These are phyloP conservation scores for Sphenostylis stenocarpa DNA, from an alignment of 306 rosid genomes.

Conservation along the genomic window DNA sequence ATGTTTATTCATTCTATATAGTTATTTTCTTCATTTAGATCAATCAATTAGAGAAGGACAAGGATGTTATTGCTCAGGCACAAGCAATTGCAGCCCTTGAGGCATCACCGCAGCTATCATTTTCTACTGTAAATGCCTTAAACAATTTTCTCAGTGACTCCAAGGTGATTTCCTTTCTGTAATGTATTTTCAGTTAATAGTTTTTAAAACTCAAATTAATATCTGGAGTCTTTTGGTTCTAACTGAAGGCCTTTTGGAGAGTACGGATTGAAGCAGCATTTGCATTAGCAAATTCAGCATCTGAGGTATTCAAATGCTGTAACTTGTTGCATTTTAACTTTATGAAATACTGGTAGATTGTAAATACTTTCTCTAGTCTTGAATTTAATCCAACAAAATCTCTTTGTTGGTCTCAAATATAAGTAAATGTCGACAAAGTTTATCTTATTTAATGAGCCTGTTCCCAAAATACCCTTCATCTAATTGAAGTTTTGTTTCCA, in stretches of 20 bases:
- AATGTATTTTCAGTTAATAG: conserved; percentile 1
- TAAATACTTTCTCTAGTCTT: background rate
- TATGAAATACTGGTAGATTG: conserved; percentile 1
- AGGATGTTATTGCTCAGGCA: conserved; percentile 93
- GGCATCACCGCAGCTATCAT: conserved; percentile 76
- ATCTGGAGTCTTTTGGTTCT: conserved; percentile 34
- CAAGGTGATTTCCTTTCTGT: conserved; percentile 57
- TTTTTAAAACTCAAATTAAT: conserved; percentile 20
- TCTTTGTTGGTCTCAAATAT: too few relatives aligned
- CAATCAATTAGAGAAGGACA: conserved; percentile 96
- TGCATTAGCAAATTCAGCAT: conserved; percentile 90
- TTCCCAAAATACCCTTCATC: background rate
- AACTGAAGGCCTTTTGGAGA: conserved; percentile 86
- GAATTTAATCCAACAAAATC: too few relatives aligned
- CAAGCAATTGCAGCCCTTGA: conserved; percentile 86
- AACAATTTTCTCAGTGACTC: conserved; percentile 87
- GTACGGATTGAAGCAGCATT: conserved; percentile 92
- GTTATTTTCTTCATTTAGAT: conserved; percentile 58
- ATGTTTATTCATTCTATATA: conserved; percentile 37
- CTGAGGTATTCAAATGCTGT: conserved; percentile 70
- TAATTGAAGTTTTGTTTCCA: background rate
- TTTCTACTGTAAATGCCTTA: conserved; percentile 82
- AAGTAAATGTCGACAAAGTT: too few relatives aligned
- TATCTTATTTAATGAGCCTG: too few relatives aligned
- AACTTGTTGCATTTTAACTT: conserved; percentile 25